phyloP scores from a whole-genome alignment of 257 asterid genomes.

The Nicotiana otophora region DNA sequence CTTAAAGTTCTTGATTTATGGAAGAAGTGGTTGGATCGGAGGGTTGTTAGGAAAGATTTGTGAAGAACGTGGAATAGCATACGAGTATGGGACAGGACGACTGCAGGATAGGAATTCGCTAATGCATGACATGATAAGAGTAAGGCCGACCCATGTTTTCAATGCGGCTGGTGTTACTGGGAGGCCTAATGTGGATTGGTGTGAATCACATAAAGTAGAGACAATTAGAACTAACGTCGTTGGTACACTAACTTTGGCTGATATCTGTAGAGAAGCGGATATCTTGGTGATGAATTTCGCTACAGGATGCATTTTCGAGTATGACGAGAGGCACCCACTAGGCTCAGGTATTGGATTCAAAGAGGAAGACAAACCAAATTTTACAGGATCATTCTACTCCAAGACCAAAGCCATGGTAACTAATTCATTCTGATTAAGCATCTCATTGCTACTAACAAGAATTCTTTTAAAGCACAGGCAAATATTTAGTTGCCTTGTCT shows the following conservation, averaged over 20 bases:
- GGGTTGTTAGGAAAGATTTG: conserved; percentile 17
- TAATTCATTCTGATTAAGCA: neutral
- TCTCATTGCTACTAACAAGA: neutral
- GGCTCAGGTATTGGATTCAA: conserved; percentile 21
- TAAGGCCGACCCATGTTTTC: conserved; percentile 14
- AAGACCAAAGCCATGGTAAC: conserved; percentile 20
- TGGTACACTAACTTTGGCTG: conserved; percentile 18
- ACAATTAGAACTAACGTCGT: conserved; percentile 8
- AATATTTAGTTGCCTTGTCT: neutral
- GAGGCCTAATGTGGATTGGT: conserved; percentile 23
- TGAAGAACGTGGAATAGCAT: conserved; percentile 7
- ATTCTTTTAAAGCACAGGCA: neutral
- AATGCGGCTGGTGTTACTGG: conserved; percentile 18
- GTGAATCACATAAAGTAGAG: conserved; percentile 15
- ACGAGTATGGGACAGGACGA: conserved; percentile 12
- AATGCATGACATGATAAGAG: conserved; percentile 11
- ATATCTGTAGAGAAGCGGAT: neutral
- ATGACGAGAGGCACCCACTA: conserved; percentile 9
- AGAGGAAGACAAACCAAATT: conserved; percentile 15
- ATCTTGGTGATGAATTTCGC: conserved; percentile 16
- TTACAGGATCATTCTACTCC: conserved; percentile 17
- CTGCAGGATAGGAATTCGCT: conserved; percentile 4
- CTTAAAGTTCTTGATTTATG: conserved; percentile 14
- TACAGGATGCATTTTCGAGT: conserved; percentile 17
- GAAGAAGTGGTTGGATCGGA: conserved; percentile 14